These are phyloP conservation scores for Cicer yamashitae DNA, from an alignment of 306 rosid genomes.

Conservation along the genomic window DNA sequence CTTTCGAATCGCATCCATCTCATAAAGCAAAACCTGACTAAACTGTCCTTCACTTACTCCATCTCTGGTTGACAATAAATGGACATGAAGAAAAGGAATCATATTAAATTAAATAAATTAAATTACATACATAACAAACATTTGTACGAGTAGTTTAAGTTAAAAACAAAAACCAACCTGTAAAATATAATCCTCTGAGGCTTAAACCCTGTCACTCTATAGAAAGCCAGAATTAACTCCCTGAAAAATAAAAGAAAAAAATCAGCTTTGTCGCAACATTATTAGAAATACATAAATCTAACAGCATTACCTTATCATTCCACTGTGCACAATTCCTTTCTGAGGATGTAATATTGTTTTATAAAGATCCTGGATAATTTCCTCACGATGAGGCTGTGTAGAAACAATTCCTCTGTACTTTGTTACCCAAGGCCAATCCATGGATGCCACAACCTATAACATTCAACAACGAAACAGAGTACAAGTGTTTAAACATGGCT, in stretches of 20 bases:
- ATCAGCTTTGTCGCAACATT: background rate
- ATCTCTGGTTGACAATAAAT: conserved; percentile 59
- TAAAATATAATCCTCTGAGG: conserved; percentile 77
- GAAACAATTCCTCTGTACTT: conserved; percentile 75
- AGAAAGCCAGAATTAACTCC: conserved; percentile 63
- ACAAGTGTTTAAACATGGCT: background rate
- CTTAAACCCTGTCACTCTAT: conserved; percentile 38
- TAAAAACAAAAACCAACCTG: conserved; percentile 57
- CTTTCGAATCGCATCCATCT: conserved; percentile 84
- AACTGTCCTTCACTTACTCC: conserved; percentile 92
- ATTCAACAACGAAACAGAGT: background rate
- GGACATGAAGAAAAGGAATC: background rate
- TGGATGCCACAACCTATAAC: conserved; percentile 82
- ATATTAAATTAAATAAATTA: background rate
- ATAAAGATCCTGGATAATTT: conserved; percentile 76
- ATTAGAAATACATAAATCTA: background rate
- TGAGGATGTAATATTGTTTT: conserved; percentile 35
- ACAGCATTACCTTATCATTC: conserved; percentile 68
- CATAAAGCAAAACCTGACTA: conserved; percentile 74
- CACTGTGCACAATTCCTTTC: conserved; percentile 55
- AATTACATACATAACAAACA: background rate
- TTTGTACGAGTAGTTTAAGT: background rate
- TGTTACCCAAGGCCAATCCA: conserved; percentile 86
- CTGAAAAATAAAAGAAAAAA: conserved; percentile 46
- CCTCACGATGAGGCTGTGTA: conserved; percentile 66